Conservation (phyloP, 345 rosid species). For the Isatis tinctoria region DNA sequence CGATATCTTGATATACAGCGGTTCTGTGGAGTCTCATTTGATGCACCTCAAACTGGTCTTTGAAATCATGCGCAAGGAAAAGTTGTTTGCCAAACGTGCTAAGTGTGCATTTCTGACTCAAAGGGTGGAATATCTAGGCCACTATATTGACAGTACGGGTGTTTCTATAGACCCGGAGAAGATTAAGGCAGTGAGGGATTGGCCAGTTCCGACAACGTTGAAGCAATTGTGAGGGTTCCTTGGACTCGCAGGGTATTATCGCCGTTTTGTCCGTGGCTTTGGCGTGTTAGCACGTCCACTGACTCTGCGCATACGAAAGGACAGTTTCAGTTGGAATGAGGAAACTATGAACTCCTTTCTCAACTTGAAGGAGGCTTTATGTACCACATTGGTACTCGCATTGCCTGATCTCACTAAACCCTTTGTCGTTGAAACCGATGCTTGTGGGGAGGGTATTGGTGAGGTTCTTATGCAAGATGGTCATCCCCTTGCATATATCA, state of each 20-base stretch:
- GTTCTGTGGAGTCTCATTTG: accelerated
- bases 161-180: no score
- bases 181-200: no score
- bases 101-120: accelerated
- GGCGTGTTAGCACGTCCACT: no score
- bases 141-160: background rate
- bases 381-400: background rate
- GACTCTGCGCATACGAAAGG: no score
- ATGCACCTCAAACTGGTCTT: accelerated
- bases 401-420: background rate
- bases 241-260: no score
- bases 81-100: accelerated
- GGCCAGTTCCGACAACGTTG: no score
- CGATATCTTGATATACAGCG: background rate
- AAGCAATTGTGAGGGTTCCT: no score
- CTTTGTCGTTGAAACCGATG: no score
- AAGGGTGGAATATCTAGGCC: background rate
- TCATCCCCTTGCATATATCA: background rate
- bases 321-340: no score
- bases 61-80: accelerated
- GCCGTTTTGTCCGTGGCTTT: no score
- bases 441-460: background rate
- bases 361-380: background rate
- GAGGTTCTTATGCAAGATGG: background rate
- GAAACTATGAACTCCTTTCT: no score